Evolutionary conservation across 1,139 yeast genomes (phyloP), one percentile per base, ranked within the genome.

Genomic region (Petasospora rhodanensis): DNA sequence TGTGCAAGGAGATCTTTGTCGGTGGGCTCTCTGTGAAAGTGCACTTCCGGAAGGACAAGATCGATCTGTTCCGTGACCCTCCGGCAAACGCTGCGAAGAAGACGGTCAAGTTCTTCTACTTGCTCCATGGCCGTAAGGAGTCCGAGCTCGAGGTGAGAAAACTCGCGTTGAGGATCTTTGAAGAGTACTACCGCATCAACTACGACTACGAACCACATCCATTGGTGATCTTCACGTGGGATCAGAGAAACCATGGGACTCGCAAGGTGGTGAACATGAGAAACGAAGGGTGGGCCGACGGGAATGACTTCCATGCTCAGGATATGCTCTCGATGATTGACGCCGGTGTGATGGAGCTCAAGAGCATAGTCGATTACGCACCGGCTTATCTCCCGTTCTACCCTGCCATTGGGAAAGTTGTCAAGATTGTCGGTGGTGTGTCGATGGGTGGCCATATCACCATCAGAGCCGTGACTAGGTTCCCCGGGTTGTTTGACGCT

Each of bases 401-500:
- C 14, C 27, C 24, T 11, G 48, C 54, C 1, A 51, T 52, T 20
- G 10, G 24, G 7, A 45, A 51, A 17, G 59, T 54, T 40, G 49
- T 51, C 30, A 68, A 66, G 45, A 59, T 68, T 19, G 54, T 74
- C 17, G 51, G 68, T 20, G 86, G 86, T 3, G 65, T 65, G 31
- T 76, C 84, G 0, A 59, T 76, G 41, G 85, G 86, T 2, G 86
- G 75, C 0, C 83, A 79, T 52, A 58, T 69, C 9, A 60, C 69
- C 17, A 71, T 75, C 54, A 56, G 79, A 32, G 65, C 68, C 32
- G 76, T 69, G 6, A 49, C 49, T 26, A 50, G 53, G 40, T 59
- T 58, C 40, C 75, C 76, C 1, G 55, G 61, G 4, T 41, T 54
- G 23, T 66, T 68, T 4, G 55, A 59, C 12, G 60, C 61, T 13